Base-by-base conservation (phyloP, 2,329 filamentous ascomycete genomes). In the Allantophomopsis cytisporea region DNA sequence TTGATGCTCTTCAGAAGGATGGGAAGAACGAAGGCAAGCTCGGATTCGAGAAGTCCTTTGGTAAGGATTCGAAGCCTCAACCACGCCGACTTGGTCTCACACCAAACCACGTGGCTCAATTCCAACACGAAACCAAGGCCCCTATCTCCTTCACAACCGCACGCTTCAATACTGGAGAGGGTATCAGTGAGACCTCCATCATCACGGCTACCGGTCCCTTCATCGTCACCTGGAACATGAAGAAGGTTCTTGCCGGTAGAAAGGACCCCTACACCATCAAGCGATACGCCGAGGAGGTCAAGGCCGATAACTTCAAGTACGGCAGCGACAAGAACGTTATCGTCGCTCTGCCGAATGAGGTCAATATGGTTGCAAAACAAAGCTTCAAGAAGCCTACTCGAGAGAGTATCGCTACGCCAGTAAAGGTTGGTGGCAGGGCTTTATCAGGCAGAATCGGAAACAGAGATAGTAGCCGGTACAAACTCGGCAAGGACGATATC, bases 311-410 rank as follows among this genome's bases (percentile, higher is more conserved):
- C 59, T 98, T 98, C 76, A 87, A 91, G 53, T 98, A 87, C 54
- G 89, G 89, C 36, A 88, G 81, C 5, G 91, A 98, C 60, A 94
- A 94, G 73, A 95, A 95, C 53, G 86, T 98, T 52, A 94, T 98
- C 53, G 89, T 98, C 30, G 91, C 91, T 1, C 66, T 98, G 46
- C 88, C 91, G 2, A 94, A 98, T 56, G 88, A 96, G 59, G 91
- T 98, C 49, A 93, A 95, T 60, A 96, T 96, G 88, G 85, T 98
- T 11, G 82, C 80, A 35, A 88, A 89, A 60, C 74, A 81, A 50
- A 80, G 77, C 41, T 73, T 98, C 54, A 85, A 85, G 68, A 80
- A 80, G 54, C 87, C 89, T 1, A 96, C 91, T 1, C 69, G 91
- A 31, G 87, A 98, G 66, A 95, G 87, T 59, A 96, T 98, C 57